A percentile compares a stretch with the other conserved stretches of the same genome.
Conservation (phyloP, 768 basidiomycete genomes). For the Suillus subaureus region DNA sequence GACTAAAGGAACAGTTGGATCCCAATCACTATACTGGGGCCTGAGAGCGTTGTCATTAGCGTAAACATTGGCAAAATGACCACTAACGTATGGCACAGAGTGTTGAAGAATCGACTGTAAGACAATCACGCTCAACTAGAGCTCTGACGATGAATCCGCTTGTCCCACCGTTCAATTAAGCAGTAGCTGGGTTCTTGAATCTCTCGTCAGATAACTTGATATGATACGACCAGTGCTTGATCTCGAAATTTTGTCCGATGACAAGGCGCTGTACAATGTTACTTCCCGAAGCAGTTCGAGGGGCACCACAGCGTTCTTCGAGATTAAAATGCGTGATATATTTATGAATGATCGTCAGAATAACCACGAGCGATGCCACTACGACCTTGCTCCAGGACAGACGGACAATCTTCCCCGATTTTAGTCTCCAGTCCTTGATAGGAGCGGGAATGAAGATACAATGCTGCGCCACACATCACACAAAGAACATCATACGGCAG, state of each 20-base stretch:
- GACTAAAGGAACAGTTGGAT: not conserved
- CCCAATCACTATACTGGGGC: not conserved
- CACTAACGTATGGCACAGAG: not conserved
- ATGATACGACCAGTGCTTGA: not conserved
- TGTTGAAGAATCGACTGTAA: not conserved
- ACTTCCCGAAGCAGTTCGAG: not conserved
- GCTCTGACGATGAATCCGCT: not conserved
- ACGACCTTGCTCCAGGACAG: slow-evolving; percentile 84
- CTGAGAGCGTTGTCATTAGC: not conserved
- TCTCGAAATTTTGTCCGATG: not conserved
- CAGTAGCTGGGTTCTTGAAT: not conserved
- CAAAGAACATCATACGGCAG: slow-evolving; percentile 10
- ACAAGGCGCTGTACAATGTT: not conserved
- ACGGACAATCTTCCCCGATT: slow-evolving; percentile 76
- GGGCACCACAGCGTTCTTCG: not conserved
- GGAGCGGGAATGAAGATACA: slow-evolving; percentile 69
- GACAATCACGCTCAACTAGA: not conserved
- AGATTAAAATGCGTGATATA: not conserved
- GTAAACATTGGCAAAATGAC: too few species aligned
- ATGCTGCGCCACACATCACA: slow-evolving; percentile 44
- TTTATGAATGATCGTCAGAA: slow-evolving; percentile 46
- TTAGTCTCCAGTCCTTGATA: slow-evolving; percentile 84
- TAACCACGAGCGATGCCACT: slow-evolving; percentile 91
- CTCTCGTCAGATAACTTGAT: not conserved
- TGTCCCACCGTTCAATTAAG: not conserved